Conservation (phyloP, 2,329 filamentous ascomycete genomes). For the Ceratocystis lukuohia region DNA sequence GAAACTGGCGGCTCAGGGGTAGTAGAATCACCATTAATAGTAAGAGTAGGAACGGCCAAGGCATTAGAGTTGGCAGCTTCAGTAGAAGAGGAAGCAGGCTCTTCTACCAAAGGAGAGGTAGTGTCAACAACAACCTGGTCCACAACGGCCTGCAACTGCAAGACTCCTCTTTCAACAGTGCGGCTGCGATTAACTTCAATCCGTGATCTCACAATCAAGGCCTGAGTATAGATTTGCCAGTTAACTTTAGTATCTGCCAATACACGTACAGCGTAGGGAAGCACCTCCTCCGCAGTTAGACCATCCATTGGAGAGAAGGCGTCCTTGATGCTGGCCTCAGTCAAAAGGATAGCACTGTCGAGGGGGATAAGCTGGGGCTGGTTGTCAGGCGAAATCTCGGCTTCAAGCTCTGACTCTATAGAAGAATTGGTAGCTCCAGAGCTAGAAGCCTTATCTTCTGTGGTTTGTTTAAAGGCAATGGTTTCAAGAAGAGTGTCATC, state of each 20-base stretch:
- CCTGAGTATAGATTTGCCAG: slow-evolving; percentile 96
- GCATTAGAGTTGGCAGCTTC: slow-evolving; percentile 20
- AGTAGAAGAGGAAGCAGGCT: neutral
- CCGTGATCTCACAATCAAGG: slow-evolving; percentile 72
- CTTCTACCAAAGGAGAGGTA: slow-evolving; percentile 24
- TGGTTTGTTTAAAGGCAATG: slow-evolving; percentile 55
- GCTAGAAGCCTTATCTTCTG: slow-evolving; percentile 30
- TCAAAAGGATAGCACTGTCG: slow-evolving; percentile 82
- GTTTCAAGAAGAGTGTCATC: slow-evolving; percentile 86
- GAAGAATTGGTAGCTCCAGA: slow-evolving; percentile 28
- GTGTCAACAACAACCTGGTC: slow-evolving; percentile 92
- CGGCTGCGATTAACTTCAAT: slow-evolving; percentile 80
- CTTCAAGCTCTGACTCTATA: slow-evolving; percentile 33
- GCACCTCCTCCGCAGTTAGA: slow-evolving; percentile 81
- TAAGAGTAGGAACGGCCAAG: neutral
- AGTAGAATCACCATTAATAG: slow-evolving; percentile 24
- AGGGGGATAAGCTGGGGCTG: slow-evolving; percentile 72
- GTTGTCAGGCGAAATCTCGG: slow-evolving; percentile 55
- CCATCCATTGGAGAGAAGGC: slow-evolving; percentile 70
- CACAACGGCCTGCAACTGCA: slow-evolving; percentile 89
- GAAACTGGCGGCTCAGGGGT: slow-evolving; percentile 17
- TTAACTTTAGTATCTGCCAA: slow-evolving; percentile 81
- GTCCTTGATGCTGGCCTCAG: slow-evolving; percentile 78
- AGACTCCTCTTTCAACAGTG: slow-evolving; percentile 74
- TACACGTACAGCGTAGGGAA: slow-evolving; percentile 81